phyloP scores from a whole-genome alignment of 257 asterid genomes.

The Solanum ahanhuiri region DNA sequence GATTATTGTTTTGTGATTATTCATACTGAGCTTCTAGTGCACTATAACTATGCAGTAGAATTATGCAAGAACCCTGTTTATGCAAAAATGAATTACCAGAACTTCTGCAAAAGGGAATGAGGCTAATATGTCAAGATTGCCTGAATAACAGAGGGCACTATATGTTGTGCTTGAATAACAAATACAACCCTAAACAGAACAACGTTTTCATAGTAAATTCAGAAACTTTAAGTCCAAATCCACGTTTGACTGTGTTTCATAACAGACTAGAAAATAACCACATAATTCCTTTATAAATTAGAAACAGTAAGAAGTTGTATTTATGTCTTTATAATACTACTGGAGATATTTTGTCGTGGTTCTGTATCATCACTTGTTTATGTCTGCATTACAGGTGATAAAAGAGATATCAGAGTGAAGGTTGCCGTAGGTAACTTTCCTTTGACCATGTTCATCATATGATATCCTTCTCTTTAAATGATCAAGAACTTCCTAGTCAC shows the following conservation, averaged over 20 bases:
- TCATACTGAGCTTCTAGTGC: constrained; percentile 23
- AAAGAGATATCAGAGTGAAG: background rate
- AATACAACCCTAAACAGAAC: background rate
- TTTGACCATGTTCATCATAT: background rate
- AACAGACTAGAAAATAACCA: background rate
- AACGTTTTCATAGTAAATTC: background rate
- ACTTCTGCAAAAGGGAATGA: constrained; percentile 26
- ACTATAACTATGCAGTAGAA: constrained; percentile 24
- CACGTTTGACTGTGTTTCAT: background rate
- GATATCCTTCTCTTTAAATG: background rate
- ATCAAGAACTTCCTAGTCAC: background rate
- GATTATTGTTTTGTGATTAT: constrained; percentile 34
- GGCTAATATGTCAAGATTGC: constrained; percentile 13
- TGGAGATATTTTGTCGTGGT: background rate
- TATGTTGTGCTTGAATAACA: background rate
- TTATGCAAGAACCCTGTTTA: constrained; percentile 24
- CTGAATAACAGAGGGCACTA: constrained; percentile 11
- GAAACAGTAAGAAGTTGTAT: background rate
- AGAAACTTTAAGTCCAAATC: background rate
- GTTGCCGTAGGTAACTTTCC: background rate
- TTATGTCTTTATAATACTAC: background rate
- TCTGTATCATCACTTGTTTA: background rate
- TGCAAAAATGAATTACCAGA: constrained; percentile 23
- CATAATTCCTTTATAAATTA: background rate
- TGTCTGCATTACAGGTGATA: background rate